These are phyloP conservation scores for Sarocladium kiliense DNA, from an alignment of 2,329 filamentous ascomycete species.

Conservation along the genomic window DNA sequence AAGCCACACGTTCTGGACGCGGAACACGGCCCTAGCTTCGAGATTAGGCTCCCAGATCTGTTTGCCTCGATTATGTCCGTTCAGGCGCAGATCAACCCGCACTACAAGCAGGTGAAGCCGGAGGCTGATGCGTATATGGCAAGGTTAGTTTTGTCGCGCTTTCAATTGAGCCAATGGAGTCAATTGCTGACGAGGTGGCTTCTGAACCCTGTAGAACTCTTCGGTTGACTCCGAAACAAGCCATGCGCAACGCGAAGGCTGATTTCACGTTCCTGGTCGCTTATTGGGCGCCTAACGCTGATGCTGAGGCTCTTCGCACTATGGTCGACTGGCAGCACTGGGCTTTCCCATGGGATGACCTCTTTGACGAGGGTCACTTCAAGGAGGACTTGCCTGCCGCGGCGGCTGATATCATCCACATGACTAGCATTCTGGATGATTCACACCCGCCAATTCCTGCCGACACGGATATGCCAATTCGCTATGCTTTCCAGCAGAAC, in stretches of 20 bases:
- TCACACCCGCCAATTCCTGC: not conserved
- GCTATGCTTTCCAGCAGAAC: constrained; percentile 4
- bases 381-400: not conserved
- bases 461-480: not conserved
- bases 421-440: constrained; percentile 8
- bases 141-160: not conserved
- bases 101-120: constrained; percentile 2
- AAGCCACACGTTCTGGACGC: not conserved
- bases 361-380: constrained; percentile 1
- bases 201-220: not conserved
- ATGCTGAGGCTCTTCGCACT: not conserved
- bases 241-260: not conserved
- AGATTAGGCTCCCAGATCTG: not conserved
- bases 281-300: constrained; percentile 3
- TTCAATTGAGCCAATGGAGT: not conserved
- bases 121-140: not conserved
- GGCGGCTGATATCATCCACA: constrained; percentile 5
- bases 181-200: not conserved
- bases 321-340: constrained; percentile 5
- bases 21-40: not conserved
- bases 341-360: constrained; percentile 5
- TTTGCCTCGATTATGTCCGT: constrained; percentile 6
- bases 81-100: not conserved
- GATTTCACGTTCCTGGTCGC: constrained; percentile 1
- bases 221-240: not conserved